Percentiles rank a stretch among this genome's conserved stretches.
Evolutionary conservation across 495 filamentous ascomycete genomes (phyloP).

Genomic region (Aspergillus sclerotioniger): DNA sequence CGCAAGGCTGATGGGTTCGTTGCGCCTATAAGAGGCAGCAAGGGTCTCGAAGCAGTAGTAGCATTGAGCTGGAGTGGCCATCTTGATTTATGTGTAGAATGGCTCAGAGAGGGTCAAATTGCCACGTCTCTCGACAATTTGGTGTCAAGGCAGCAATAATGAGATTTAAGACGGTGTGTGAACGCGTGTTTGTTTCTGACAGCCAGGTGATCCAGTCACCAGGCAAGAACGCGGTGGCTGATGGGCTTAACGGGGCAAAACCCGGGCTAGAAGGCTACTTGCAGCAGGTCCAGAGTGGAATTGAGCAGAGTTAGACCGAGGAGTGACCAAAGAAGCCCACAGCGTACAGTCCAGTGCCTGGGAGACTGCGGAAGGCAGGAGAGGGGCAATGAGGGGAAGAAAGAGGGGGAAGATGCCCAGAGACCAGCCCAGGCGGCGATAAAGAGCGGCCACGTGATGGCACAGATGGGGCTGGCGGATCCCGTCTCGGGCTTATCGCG

Average conservation of each 20-base stretch:
- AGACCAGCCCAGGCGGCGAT: background rate
- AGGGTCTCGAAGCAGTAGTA: slow-evolving; percentile 90
- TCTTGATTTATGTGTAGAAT: slow-evolving; percentile 29
- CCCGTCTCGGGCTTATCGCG: too few species aligned
- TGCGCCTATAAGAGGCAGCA: slow-evolving; percentile 59
- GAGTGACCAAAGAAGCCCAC: slow-evolving; percentile 1
- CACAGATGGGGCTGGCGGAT: too few species aligned
- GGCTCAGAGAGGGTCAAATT: background rate
- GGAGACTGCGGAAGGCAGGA: slow-evolving; percentile 9
- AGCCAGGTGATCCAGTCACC: slow-evolving; percentile 1
- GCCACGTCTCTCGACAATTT: background rate
- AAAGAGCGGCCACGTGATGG: slow-evolving; percentile 8
- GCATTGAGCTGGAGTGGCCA: slow-evolving; percentile 84
- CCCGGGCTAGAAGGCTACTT: slow-evolving; percentile 7
- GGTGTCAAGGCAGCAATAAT: background rate
- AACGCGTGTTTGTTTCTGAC: background rate
- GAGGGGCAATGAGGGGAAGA: slow-evolving; percentile 5
- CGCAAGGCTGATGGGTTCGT: slow-evolving; percentile 55
- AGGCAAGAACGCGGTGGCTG: slow-evolving; percentile 7
- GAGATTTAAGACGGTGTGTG: background rate
- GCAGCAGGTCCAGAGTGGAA: background rate
- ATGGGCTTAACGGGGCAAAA: slow-evolving; percentile 1
- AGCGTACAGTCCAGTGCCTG: slow-evolving; percentile 4
- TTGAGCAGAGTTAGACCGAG: background rate
- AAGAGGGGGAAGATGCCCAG: background rate